These are phyloP conservation scores for Xanthoceras sorbifolium DNA, from an alignment of 345 rosid genomes.

Conservation along the genomic window DNA sequence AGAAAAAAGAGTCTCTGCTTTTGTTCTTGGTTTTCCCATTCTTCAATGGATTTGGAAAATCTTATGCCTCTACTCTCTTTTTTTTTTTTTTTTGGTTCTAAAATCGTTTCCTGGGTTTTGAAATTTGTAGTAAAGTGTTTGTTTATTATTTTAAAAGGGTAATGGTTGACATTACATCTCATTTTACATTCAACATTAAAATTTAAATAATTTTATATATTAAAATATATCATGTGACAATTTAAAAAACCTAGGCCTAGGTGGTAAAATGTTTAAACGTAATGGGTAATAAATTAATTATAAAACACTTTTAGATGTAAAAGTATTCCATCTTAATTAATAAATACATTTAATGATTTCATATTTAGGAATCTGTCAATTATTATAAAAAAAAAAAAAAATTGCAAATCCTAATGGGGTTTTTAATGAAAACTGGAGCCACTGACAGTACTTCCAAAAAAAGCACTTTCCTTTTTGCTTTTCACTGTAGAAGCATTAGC, in stretches of 20 bases:
- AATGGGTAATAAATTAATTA: too few species aligned
- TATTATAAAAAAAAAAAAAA: too few species aligned
- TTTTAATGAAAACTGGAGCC: neutral
- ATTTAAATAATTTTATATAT: too few species aligned
- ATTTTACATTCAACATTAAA: neutral
- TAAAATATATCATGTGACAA: too few species aligned
- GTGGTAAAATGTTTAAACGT: too few species aligned
- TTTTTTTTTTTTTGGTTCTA: neutral
- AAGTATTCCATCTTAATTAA: too few species aligned
- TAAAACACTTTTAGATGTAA: too few species aligned
- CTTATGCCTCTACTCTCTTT: neutral
- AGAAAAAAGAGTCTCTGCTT: neutral
- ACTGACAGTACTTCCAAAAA: constrained; percentile 1
- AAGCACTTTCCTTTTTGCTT: neutral
- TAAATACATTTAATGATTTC: too few species aligned
- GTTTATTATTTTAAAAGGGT: neutral
- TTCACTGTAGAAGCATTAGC: neutral
- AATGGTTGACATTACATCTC: neutral
- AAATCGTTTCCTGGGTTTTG: too few species aligned
- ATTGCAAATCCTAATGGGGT: neutral
- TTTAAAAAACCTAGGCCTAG: too few species aligned
- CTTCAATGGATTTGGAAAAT: neutral
- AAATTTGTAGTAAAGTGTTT: neutral
- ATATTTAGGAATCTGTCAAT: too few species aligned
- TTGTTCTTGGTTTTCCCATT: neutral